A percentile compares a stretch with the other conserved stretches of the same genome.
These are phyloP conservation scores for Leptomonas seymouri DNA, from an alignment of 208 protist genomes.

Conservation along the genomic window DNA sequence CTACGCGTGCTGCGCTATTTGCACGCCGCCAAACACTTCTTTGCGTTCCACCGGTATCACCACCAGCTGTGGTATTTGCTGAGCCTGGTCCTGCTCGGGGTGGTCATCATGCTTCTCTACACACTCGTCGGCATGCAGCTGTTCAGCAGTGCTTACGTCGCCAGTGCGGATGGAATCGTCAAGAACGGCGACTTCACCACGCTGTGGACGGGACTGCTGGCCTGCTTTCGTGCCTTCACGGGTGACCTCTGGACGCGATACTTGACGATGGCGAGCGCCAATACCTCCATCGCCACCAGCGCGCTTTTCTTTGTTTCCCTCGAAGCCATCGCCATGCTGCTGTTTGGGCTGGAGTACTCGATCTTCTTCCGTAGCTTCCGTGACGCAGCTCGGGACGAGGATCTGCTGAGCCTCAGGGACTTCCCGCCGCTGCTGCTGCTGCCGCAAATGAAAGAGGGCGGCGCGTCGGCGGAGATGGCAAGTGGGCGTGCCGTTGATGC, in stretches of 20 bases:
- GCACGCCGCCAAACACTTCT: constrained; percentile 32
- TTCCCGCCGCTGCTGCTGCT: constrained; percentile 29
- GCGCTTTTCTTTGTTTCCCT: constrained; percentile 51
- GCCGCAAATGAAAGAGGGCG: constrained; percentile 10
- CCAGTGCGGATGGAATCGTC: not conserved
- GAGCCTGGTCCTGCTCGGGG: constrained; percentile 29
- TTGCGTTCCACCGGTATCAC: constrained; percentile 19
- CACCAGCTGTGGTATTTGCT: constrained; percentile 25
- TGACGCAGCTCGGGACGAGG: constrained; percentile 16
- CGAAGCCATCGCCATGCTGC: constrained; percentile 9
- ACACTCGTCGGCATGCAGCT: constrained; percentile 63
- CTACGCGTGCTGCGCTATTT: constrained; percentile 52
- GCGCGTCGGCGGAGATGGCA: not conserved
- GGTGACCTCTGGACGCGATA: constrained; percentile 47
- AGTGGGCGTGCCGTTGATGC: not conserved
- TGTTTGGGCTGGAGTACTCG: constrained; percentile 31
- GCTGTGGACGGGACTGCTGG: constrained; percentile 52
- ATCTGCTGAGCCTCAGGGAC: constrained; percentile 5
- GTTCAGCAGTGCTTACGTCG: constrained; percentile 33
- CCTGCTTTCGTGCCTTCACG: constrained; percentile 51
- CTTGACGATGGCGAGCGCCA: constrained; percentile 31
- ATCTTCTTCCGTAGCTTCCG: constrained; percentile 25
- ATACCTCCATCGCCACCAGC: constrained; percentile 30
- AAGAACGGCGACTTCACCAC: constrained; percentile 48
- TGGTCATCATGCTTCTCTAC: constrained; percentile 42